Conservation (phyloP, 2,329 filamentous ascomycete species). For the Xylariaceae sp. region DNA sequence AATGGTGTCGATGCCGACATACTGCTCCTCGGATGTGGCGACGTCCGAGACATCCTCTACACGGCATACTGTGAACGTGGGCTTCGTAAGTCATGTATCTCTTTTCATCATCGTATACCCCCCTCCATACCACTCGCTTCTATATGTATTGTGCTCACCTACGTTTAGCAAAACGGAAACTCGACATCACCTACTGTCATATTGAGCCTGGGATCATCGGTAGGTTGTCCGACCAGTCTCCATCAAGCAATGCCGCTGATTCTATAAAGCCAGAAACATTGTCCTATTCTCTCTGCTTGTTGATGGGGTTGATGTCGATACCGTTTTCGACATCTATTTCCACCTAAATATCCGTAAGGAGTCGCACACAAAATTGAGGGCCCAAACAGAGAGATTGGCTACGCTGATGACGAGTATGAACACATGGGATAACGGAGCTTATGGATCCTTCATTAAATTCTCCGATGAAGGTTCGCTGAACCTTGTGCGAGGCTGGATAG, state of each 20-base stretch:
- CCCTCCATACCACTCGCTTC: too few relatives aligned
- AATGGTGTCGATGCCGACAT: slow-evolving; percentile 47
- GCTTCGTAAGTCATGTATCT: slow-evolving; percentile 29
- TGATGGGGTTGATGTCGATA: slow-evolving; percentile 33
- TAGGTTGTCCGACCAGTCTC: slow-evolving; percentile 24
- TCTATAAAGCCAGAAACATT: slow-evolving; percentile 48
- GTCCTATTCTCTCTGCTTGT: slow-evolving; percentile 49
- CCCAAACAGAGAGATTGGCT: slow-evolving; percentile 43
- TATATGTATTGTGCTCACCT: slow-evolving; percentile 27
- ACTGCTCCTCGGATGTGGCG: slow-evolving; percentile 53
- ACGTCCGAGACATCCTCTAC: slow-evolving; percentile 54
- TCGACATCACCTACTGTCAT: slow-evolving; percentile 58
- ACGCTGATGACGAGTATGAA: slow-evolving; percentile 34
- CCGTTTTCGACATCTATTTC: slow-evolving; percentile 54
- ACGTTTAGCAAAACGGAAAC: slow-evolving; percentile 33
- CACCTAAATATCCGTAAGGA: slow-evolving; percentile 43
- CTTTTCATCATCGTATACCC: neutral
- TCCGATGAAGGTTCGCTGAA: slow-evolving; percentile 45
- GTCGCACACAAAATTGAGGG: slow-evolving; percentile 34
- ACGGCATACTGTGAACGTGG: slow-evolving; percentile 43
- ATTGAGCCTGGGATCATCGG: slow-evolving; percentile 46
- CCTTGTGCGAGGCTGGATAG: slow-evolving; percentile 40
- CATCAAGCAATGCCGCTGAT: neutral
- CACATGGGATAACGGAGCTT: slow-evolving; percentile 42
- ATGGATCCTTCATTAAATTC: slow-evolving; percentile 44